A percentile compares a stretch with the other conserved stretches of the same genome.
These are phyloP conservation scores for Russula olivacea DNA, from an alignment of 768 basidiomycete species.

Conservation along the genomic window DNA sequence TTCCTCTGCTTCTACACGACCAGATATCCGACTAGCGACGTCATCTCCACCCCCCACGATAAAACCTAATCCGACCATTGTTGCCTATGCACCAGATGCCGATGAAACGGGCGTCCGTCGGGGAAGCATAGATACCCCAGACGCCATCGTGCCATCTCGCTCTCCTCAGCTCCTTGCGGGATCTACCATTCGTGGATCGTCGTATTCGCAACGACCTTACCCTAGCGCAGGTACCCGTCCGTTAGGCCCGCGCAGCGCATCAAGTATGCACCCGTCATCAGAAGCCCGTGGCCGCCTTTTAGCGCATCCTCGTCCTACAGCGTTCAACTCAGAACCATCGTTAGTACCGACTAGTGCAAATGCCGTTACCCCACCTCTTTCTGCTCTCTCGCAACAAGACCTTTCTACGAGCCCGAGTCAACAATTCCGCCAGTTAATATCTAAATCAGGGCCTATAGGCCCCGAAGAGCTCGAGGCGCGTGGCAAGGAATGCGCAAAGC, in stretches of 20 bases:
- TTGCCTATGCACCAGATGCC: conserved; percentile 19
- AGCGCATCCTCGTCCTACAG: conserved; percentile 63
- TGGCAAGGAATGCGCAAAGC: conserved; percentile 66
- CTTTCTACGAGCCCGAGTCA: conserved; percentile 46
- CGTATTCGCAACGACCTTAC: conserved; percentile 14
- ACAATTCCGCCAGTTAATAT: conserved; percentile 41
- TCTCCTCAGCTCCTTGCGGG: conserved; percentile 1
- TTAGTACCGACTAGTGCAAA: conserved; percentile 53
- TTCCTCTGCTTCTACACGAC: not conserved
- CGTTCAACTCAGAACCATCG: conserved; percentile 81
- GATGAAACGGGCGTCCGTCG: conserved; percentile 2
- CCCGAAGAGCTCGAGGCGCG: conserved; percentile 51
- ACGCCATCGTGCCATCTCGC: not conserved
- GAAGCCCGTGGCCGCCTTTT: conserved; percentile 44
- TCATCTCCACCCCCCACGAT: conserved; percentile 11
- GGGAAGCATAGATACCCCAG: conserved; percentile 4
- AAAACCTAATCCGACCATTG: conserved; percentile 17
- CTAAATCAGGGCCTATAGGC: conserved; percentile 37
- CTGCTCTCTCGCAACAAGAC: conserved; percentile 47
- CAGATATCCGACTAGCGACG: not conserved
- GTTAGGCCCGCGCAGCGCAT: conserved; percentile 26
- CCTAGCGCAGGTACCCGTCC: conserved; percentile 25
- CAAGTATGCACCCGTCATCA: conserved; percentile 31
- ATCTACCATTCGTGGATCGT: conserved; percentile 24
- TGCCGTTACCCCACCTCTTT: conserved; percentile 27